Percentiles rank a stretch among this genome's conserved stretches.
Conservation (phyloP, 176 grass and related monocot species). For the Hordeum vulgare region MorexV3_pseudomolecules_assembly NC_058519.1:310337689-310338188, state of each 20-base stretch:
- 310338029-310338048: too few relatives aligned
- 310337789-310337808: constrained; percentile 15
- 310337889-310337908: background rate
- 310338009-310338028: too few relatives aligned
- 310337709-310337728: constrained; percentile 29
- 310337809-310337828: background rate
- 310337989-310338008: too few relatives aligned
- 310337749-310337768: constrained; percentile 1
- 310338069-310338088: too few relatives aligned
- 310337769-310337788: constrained; percentile 20
- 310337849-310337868: background rate
- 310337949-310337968: background rate
- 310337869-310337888: background rate
- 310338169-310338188: too few relatives aligned
- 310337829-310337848: background rate
- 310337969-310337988: too few relatives aligned
- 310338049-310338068: too few relatives aligned
- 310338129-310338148: too few relatives aligned
- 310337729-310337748: constrained; percentile 19
- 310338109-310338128: too few relatives aligned
- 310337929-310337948: background rate
- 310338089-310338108: too few relatives aligned
- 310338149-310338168: accelerated
- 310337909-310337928: background rate
- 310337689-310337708: constrained; percentile 8